Evolutionary conservation across 2,329 filamentous ascomycete species (phyloP).

Genomic region (Aspergillus awamori): DNA sequence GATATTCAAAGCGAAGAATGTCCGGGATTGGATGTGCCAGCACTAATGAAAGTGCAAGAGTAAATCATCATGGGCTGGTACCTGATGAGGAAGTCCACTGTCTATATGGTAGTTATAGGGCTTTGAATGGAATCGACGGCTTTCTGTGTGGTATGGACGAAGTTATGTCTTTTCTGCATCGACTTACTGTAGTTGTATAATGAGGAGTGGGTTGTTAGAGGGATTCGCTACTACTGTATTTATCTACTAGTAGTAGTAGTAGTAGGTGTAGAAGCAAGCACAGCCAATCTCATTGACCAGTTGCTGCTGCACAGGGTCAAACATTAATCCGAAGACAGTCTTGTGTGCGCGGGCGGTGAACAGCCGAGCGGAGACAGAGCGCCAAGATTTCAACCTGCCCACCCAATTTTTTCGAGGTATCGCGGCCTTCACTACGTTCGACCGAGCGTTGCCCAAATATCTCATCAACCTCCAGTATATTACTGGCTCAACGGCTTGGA

Average conservation of each 20-base stretch:
- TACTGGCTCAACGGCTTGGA: conserved; percentile 9
- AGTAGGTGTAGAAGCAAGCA: neutral
- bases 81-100: neutral
- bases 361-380: conserved; percentile 36
- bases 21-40: conserved; percentile 26
- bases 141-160: neutral
- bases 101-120: neutral
- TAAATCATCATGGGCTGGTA: conserved; percentile 15
- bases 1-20: conserved; percentile 30
- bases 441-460: conserved; percentile 18
- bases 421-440: conserved; percentile 25
- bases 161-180: neutral
- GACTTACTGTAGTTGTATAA: neutral
- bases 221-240: no score
- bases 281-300: neutral
- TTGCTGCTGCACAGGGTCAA: neutral
- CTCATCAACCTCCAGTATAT: conserved; percentile 16
- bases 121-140: neutral
- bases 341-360: conserved; percentile 22
- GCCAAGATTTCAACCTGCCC: conserved; percentile 44
- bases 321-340: neutral
- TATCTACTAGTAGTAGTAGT: no score
- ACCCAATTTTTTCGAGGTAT: conserved; percentile 43
- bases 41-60: conserved; percentile 23
- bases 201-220: neutral